phyloP scores from a whole-genome alignment of 2,329 filamentous ascomycete genomes.

The Alternaria triticina region DNA sequence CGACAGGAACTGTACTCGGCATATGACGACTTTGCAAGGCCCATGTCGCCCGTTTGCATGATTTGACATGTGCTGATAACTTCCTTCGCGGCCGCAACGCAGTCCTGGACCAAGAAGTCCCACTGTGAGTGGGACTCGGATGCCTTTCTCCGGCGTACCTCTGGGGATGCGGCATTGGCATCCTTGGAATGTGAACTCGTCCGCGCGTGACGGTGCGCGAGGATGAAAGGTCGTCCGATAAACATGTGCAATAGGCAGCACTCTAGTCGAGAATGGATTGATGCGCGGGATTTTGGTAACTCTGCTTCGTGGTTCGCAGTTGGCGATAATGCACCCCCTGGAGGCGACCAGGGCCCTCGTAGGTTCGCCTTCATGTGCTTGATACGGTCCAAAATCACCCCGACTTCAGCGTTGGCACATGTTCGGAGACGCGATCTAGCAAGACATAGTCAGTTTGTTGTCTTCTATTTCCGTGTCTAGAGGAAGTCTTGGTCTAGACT shows the following conservation, averaged over 20 bases:
- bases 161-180: background rate
- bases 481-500: background rate
- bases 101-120: slow-evolving; percentile 15
- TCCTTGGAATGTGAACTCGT: background rate
- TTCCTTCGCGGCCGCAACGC: slow-evolving; percentile 13
- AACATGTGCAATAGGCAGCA: slow-evolving; percentile 20
- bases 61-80: slow-evolving; percentile 10
- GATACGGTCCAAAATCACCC: slow-evolving; percentile 5
- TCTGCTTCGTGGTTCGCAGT: background rate
- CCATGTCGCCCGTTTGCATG: slow-evolving; percentile 15
- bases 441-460: background rate
- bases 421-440: slow-evolving; percentile 10
- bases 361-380: slow-evolving; percentile 8
- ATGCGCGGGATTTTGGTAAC: slow-evolving; percentile 1
- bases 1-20: slow-evolving; percentile 20
- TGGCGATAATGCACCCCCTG: background rate
- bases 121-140: background rate
- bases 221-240: slow-evolving; percentile 19
- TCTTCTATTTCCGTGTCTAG: background rate
- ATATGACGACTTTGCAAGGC: slow-evolving; percentile 20
- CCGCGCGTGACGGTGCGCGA: slow-evolving; percentile 15
- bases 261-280: slow-evolving; percentile 10
- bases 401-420: slow-evolving; percentile 9
- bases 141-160: background rate
- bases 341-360: slow-evolving; percentile 4